Base-by-base conservation (phyloP, 441 rosid species). In the Breynia disticha region DNA sequence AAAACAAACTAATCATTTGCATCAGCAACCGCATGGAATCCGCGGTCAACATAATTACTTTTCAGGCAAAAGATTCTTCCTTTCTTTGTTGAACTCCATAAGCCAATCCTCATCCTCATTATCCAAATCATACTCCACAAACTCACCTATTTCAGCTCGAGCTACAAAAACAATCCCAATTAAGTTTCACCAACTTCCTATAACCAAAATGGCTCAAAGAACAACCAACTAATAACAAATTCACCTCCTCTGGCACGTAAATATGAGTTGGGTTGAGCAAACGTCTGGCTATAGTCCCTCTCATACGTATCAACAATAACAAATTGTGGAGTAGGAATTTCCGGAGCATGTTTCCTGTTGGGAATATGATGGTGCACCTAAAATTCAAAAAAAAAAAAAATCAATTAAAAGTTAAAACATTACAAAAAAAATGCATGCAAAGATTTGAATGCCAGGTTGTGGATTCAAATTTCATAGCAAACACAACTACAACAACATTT, bases 51-150 rank as follows among this genome's bases (percentile, higher is more conserved):
- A 47, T 7, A 42, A 42, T 57, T 79, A 89, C 97, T 78, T 81
- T 75, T 89, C 96, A 41, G 83, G 77, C 5, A 74, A n/a, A 63
- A 93, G 81, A 57, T 70, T 60, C 53, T 73, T 79, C 66, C 66
- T 77, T 52, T 82, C 94, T 49, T 60, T 72, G 63, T 72, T 79
- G 63, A 68, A 79, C 20, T 80, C 86, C 13, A 61, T 52, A 74
- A 93, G 87, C 97, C 99, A 93, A 64, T 87, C 96, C 68, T 93
- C 99, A 69, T 93, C 97, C 58, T 93, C 99, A 65, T 93, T 93
- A 68, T 89, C 95, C 57, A 93, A 70, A 78, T 93, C 97, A 63
- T 89, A 93, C 77, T 93, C 99, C 55, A 93, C 83, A 77, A 93
- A 89, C 17, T 93, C 97, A 39, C 96, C 99, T 68, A 93, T 75